Evolutionary conservation across 2,329 filamentous ascomycete genomes (phyloP), one percentile per base, ranked within the genome.

Genomic region (Sclerotinia glacialis): DNA sequence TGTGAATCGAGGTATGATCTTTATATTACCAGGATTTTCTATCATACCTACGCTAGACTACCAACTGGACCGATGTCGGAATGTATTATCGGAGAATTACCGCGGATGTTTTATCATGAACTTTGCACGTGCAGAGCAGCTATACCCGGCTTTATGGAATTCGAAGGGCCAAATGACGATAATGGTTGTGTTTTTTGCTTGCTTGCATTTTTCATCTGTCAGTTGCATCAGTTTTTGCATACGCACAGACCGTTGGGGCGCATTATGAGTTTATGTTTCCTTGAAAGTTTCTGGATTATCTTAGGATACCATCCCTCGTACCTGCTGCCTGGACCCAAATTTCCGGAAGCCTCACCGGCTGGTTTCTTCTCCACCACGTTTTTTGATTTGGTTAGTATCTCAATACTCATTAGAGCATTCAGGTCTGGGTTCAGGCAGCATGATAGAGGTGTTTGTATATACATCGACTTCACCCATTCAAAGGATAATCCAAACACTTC

Each of bases 181-280:
- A 50, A 60, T 61, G 64, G 69, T 66, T 67, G 66, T 68, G 67
- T 69, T 67, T 71, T 59, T 68, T 70, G 44, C n/a, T 68, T 56
- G 55, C 65, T 65, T 67, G 42, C 42, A 64, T 67, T 68, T 68
- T 71, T 64, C 61, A 67, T 68, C 70, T 74, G 71, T 72, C 68
- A 68, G 70, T 65, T 75, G 73, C 73, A 74, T 73, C 71, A 72
- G 74, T 74, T 71, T 49, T 72, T 74, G 74, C 74, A 75, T 73
- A 67, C 68, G 69, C 70, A 70, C 71, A 73, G 71, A 71, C 72
- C 73, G 69, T 74, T 72, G 67, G 69, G 73, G 72, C 68, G 72
- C 68, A 69, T 66, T 60, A 59, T 68, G 66, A 64, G 46, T 61
- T 55, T 63, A 55, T 69, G 70, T 65, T 71, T 65, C 71, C 69